Conservation (phyloP, 805 yeast species). For the Candida chilensis region DNA sequence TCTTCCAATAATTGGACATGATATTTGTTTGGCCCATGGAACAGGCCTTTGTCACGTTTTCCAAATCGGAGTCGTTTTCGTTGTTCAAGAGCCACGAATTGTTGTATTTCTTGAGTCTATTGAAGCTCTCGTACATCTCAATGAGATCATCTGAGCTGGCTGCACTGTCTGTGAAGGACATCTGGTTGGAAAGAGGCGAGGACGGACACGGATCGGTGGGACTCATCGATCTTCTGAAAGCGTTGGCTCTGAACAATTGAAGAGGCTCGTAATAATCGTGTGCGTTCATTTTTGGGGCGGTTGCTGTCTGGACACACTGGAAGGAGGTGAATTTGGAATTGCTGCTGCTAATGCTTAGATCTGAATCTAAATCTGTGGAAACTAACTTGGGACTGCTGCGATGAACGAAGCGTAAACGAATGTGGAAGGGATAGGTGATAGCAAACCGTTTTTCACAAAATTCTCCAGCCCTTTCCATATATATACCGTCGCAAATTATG, state of each 20-base stretch:
- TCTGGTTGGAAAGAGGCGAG: neutral
- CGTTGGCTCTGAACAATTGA: neutral
- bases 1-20: constrained; percentile 34
- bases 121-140: neutral
- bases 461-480: too few relatives aligned
- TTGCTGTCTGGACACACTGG: neutral
- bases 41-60: constrained; percentile 33
- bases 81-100: neutral
- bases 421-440: too few relatives aligned
- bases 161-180: too few relatives aligned
- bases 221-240: neutral
- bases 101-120: neutral
- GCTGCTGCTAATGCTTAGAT: neutral
- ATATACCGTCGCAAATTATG: too few relatives aligned
- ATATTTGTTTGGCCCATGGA: constrained; percentile 27
- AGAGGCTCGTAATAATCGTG: neutral
- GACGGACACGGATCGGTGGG: neutral
- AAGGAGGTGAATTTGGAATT: neutral
- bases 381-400: too few relatives aligned
- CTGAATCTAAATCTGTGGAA: neutral
- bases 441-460: too few relatives aligned
- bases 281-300: neutral
- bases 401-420: too few relatives aligned
- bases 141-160: too few relatives aligned
- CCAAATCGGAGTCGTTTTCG: too few relatives aligned